Evolutionary conservation across 345 rosid genomes (phyloP), one percentile per base, ranked within the genome.

Genomic region (Gossypium sturtianum): DNA sequence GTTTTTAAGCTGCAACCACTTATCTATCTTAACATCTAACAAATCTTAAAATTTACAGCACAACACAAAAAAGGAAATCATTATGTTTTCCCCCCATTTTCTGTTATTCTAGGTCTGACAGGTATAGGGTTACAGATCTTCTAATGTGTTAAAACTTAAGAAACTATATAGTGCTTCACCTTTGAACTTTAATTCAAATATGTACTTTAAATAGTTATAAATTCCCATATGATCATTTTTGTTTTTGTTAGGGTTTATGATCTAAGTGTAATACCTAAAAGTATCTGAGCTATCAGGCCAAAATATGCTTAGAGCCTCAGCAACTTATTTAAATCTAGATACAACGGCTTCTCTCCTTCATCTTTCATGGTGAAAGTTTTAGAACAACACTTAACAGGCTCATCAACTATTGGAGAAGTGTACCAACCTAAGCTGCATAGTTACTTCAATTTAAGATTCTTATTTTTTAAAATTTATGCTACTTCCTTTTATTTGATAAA

Each of bases 341-440:
- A 12, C 68, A 38, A 64, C 10, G 1, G 68, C 15, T 17, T 38
- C 48, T 38, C 7, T 64, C 68, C 12, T 29, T 34, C 49, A 63
- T 64, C 23, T 41, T 64, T n/a, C 43, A 20, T 9, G 47, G 22
- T 17, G 25, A 17, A 64, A 41, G 15, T 9, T 64, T 27, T 41
- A 64, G 20, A 20, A 45, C 4, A 44, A 6, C 52, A n/a, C 17
- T n/a, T 43, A 10, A 66, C 34, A 66, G 52, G 34, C 13, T 12
- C 70, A 66, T 66, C 70, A 66, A 20, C 53, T 44, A 19, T 44
- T 19, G 69, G 10, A 44, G 51, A 44, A 66, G 70, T 66, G n/a
- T 19, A 44, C 29, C 9, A 43, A 66, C 70, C 25, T 12, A 66
- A 66, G 53, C 52, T 64, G 19, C 70, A 43, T 10, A 6, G 17